Evolutionary conservation across 495 filamentous ascomycete genomes (phyloP), one percentile per base, ranked within the genome.

Genomic region (Aspergillus sparsus): DNA sequence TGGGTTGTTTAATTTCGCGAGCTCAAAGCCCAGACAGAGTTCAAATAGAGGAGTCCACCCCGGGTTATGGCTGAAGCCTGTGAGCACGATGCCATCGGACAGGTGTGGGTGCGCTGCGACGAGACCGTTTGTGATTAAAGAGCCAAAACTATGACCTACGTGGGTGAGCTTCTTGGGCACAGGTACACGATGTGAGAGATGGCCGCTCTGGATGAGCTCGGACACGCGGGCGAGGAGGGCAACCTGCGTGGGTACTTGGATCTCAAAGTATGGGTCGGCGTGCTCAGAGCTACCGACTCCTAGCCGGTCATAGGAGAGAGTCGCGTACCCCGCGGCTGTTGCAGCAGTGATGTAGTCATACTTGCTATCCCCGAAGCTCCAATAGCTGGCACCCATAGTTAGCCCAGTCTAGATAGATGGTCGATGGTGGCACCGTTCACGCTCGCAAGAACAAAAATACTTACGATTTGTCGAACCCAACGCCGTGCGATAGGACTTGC

Each of bases 401-500:
- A 27, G 21, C 21, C 21, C 21, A 3, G 21, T 27, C 1, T 27
- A 27, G 1, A 3, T 27, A 27, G 21, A 27, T 27, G 3, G 21
- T 27, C 21, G 3, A 27, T 27, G 3, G 21, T 27, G 21, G 21
- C 21, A 27, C 21, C 1, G 3, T 27, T 27, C 21, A 27, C 21
- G 1, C 21, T 27, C 21, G 3, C 11, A 49, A 37, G 2, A 6
- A 53, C 21, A 27, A n/a, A 3, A 8, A 7, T 18, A 58, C 60
- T 53, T 35, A 65, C 66, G 46, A 53, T 47, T 66, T 62, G 18
- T 63, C 54, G 56, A 59, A 61, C 12, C 82, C 83, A 64, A 86
- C 76, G 36, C 86, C 85, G 65, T 89, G 85, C 0, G 84, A 85
- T 6, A 87, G 67, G 42, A 89, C 59, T 65, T 87, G 85, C 7